A percentile compares a stretch with the other conserved stretches of the same genome.
Conservation (phyloP, 148 eudicot genomes). For the Cornus kousa region DNA sequence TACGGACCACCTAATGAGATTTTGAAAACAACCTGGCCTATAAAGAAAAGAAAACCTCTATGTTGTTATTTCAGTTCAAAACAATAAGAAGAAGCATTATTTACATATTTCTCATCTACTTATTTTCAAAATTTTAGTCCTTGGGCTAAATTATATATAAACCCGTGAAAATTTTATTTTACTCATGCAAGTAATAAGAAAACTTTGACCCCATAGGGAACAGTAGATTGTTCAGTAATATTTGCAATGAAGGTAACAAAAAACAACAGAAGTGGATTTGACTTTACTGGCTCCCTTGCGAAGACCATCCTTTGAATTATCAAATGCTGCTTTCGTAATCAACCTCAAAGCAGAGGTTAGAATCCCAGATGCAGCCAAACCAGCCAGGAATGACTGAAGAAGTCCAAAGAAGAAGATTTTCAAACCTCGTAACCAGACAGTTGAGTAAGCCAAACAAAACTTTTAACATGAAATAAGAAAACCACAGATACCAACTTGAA, state of each 20-base stretch:
- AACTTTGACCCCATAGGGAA: too few species aligned
- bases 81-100: too few species aligned
- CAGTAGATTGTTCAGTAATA: too few species aligned
- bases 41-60: too few species aligned
- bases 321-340: constrained; percentile 53
- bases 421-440: not conserved
- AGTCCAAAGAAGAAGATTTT: not conserved
- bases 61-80: too few species aligned
- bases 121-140: too few species aligned
- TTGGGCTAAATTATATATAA: too few species aligned
- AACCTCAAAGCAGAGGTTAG: constrained; percentile 50
- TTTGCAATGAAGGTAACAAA: not conserved
- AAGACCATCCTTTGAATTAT: constrained; percentile 39
- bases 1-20: too few species aligned
- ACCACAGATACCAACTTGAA: constrained; percentile 36
- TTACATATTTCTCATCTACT: too few species aligned
- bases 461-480: not conserved
- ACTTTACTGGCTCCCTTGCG: constrained; percentile 59
- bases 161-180: too few species aligned
- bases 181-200: too few species aligned
- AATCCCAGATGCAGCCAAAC: constrained; percentile 59
- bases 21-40: too few species aligned
- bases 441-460: not conserved
- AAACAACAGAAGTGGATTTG: not conserved
- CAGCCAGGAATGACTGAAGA: constrained; percentile 51